Conservation (phyloP, 805 yeast species). For the Lipomyces starkeyi region DNA sequence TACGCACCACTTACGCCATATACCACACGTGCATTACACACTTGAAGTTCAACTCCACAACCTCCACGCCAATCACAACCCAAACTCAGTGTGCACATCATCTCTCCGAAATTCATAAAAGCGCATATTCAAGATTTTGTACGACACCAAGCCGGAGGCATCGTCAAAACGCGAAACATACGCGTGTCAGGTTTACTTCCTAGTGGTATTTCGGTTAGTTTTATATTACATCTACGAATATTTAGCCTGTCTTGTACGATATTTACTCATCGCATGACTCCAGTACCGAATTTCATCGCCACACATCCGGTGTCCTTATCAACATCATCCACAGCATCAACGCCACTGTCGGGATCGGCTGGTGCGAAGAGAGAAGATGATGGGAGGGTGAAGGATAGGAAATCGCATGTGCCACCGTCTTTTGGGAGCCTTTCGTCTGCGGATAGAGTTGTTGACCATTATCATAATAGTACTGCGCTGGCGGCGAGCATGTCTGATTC, state of each 20-base stretch:
- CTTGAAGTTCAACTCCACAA: neutral
- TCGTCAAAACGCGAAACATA: neutral
- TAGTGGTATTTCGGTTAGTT: conserved; percentile 1
- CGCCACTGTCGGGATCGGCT: neutral
- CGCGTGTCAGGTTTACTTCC: neutral
- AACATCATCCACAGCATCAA: neutral
- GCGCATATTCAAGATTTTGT: neutral
- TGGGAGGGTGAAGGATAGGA: conserved; percentile 2
- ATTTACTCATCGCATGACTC: conserved; percentile 4
- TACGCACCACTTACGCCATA: neutral
- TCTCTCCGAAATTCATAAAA: too few relatives aligned
- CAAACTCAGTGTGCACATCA: too few relatives aligned
- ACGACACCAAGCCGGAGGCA: neutral
- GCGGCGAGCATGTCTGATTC: neutral
- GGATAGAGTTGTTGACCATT: neutral
- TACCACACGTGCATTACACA: neutral
- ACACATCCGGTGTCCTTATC: neutral
- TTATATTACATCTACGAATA: neutral
- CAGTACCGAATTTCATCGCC: neutral
- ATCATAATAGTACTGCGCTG: neutral
- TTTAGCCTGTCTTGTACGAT: neutral
- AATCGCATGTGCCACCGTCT: conserved; percentile 5
- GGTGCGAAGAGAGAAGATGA: neutral
- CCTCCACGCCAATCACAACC: neutral
- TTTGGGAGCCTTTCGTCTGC: neutral